Evolutionary conservation across 257 asterid species (phyloP).

Genomic region (Cynanchum wilfordii): DNA sequence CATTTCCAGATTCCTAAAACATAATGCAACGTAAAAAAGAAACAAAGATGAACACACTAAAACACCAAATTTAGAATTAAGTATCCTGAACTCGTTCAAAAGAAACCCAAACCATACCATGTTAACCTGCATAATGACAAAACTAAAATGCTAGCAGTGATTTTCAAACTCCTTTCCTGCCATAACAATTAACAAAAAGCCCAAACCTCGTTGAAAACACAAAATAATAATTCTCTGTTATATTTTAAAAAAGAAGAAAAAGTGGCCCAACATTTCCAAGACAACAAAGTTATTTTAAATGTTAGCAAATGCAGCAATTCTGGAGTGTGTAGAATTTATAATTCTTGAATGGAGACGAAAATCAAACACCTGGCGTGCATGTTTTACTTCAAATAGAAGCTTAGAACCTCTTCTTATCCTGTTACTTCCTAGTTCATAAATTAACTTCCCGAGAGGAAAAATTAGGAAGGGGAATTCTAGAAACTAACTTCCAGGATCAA

Average conservation of each 20-base stretch:
- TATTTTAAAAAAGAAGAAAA: too few species aligned
- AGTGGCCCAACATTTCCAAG: neutral
- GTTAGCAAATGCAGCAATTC: constrained; percentile 1
- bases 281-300: neutral
- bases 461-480: neutral
- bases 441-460: neutral
- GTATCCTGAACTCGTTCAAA: neutral
- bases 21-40: neutral
- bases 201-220: neutral
- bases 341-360: neutral
- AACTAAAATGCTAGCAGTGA: neutral
- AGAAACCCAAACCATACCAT: constrained; percentile 7
- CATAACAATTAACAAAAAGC: neutral
- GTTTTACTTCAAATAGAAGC: neutral
- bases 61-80: neutral
- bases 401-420: neutral
- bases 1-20: constrained; percentile 34
- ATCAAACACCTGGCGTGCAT: constrained; percentile 18
- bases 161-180: neutral
- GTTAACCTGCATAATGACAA: neutral
- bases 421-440: neutral
- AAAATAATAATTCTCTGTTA: too few species aligned
- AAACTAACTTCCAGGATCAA: neutral
- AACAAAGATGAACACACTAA: neutral
- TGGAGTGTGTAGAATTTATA: neutral